Percentiles rank a stretch among this genome's conserved stretches.
Conservation (phyloP, 2,329 filamentous ascomycete genomes). For the Parastagonospora nodorum region DNA sequence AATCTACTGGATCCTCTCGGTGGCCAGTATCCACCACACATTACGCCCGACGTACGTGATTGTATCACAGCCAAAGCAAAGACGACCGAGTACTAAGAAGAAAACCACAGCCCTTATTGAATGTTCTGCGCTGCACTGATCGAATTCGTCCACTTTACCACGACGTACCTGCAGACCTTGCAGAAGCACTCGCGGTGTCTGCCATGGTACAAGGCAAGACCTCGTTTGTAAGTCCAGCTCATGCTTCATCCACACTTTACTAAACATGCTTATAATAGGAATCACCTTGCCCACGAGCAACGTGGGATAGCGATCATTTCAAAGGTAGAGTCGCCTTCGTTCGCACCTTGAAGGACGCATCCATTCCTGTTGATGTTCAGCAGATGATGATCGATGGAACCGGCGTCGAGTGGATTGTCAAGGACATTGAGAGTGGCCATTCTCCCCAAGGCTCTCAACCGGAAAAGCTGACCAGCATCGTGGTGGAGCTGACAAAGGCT, state of each 20-base stretch:
- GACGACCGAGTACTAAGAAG: neutral
- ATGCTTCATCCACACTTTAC: neutral
- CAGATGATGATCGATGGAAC: conserved; percentile 31
- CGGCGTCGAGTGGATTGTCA: conserved; percentile 31
- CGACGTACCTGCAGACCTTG: conserved; percentile 15
- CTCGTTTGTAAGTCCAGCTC: conserved; percentile 7
- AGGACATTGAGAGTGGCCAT: conserved; percentile 41
- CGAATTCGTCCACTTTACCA: conserved; percentile 18
- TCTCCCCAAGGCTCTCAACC: conserved; percentile 47
- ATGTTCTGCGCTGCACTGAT: conserved; percentile 27
- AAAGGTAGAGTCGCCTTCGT: conserved; percentile 22
- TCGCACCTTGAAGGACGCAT: conserved; percentile 28
- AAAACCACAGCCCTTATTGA: conserved; percentile 5
- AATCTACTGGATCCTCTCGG: conserved; percentile 15
- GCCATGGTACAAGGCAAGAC: conserved; percentile 21
- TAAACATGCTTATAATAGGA: neutral
- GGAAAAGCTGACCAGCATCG: conserved; percentile 28
- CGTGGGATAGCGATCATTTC: conserved; percentile 20
- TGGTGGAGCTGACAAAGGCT: conserved; percentile 18
- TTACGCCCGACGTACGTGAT: conserved; percentile 17
- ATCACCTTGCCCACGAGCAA: conserved; percentile 18
- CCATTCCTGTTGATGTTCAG: conserved; percentile 32
- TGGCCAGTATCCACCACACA: conserved; percentile 20
- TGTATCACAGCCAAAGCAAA: neutral
- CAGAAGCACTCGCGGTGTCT: conserved; percentile 13